Evolutionary conservation across 306 rosid genomes (phyloP), one percentile per base, ranked within the genome.

Genomic region (Cucurbita pepo): DNA sequence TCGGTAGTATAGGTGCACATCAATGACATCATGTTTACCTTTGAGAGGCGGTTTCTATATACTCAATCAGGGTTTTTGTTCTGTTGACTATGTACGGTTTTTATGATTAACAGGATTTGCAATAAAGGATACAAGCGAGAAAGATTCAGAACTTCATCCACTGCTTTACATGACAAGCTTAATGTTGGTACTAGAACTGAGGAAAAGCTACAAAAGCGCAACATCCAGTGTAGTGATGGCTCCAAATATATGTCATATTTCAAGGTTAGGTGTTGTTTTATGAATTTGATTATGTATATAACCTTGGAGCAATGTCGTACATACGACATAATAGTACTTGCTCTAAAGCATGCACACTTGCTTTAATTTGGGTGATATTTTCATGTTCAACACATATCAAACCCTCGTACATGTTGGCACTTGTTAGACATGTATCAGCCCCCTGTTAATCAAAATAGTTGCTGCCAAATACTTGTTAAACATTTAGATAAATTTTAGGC

Each of bases 201-300:
- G 77, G 96, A 87, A 78, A 86, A 82, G 79, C 74, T 73, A 50
- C 84, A 57, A 34, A 81, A 81, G 77, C 88, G 69, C 36, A 82
- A 79, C 77, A 79, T 73, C 55, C 82, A 73, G 76, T 80, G 82
- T 59, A 87, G 77, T 21, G 95, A 91, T 54, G 87, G 95, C 73
- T 85, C 88, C 77, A 86, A 83, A 76, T 94, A 94, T 75, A 94
- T 94, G 97, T 94, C 99, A 73, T 94, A 86, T 85, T 82, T 91
- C 85, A 94, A 91, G 99, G 97, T 94, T 75, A 54, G 86, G 75
- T 83, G 55, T 54, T 77, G 53, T 57, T 73, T 79, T 19, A 9
- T 61, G 58, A 4, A 45, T 71, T 38, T 22, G 44, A 71, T 58
- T 41, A 22, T 8, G 57, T 77, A 14, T 25, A 54, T 57, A 30